phyloP scores from a whole-genome alignment of 371 early-diverging fungal genomes.

The Rhizomucor pusillus region DNA sequence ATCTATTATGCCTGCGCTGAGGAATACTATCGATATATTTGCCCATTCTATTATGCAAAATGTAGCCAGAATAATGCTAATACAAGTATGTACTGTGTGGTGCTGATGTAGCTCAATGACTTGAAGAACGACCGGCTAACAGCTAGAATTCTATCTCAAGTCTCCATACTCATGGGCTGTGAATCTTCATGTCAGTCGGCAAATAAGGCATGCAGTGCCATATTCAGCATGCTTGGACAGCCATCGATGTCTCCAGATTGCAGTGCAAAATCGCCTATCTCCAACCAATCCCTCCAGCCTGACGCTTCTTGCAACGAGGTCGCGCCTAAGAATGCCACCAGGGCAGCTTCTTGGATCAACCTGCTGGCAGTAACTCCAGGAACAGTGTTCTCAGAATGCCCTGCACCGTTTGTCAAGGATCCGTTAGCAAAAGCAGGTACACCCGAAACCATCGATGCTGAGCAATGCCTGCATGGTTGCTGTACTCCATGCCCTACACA shows the following conservation, averaged over 20 bases:
- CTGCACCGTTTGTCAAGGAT: conserved; percentile 39
- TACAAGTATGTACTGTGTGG: conserved; percentile 9
- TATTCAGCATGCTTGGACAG: conserved; percentile 36
- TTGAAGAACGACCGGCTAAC: no score
- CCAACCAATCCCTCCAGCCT: conserved; percentile 32
- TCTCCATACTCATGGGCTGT: conserved; percentile 38
- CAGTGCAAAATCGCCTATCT: conserved; percentile 20
- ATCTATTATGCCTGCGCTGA: conserved; percentile 39
- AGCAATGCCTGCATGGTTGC: conserved; percentile 31
- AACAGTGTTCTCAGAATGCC: conserved; percentile 30
- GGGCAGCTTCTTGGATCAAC: conserved; percentile 8
- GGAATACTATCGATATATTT: conserved; percentile 36
- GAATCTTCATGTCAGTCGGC: conserved; percentile 44
- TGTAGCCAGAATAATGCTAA: conserved; percentile 19
- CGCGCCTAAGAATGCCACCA: conserved; percentile 5
- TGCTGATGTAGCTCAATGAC: no score
- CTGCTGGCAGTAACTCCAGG: conserved; percentile 26
- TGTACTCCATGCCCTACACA: conserved; percentile 45
- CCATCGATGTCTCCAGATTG: conserved; percentile 47
- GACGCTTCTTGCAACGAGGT: conserved; percentile 41
- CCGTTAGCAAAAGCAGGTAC: conserved; percentile 20
- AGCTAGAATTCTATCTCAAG: conserved; percentile 1
- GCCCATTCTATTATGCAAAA: conserved; percentile 35
- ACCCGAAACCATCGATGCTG: conserved; percentile 11
- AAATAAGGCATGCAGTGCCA: conserved; percentile 24